Base-by-base conservation (phyloP, 2,329 filamentous ascomycete genomes). In the Diaporthe citriasiana region DNA sequence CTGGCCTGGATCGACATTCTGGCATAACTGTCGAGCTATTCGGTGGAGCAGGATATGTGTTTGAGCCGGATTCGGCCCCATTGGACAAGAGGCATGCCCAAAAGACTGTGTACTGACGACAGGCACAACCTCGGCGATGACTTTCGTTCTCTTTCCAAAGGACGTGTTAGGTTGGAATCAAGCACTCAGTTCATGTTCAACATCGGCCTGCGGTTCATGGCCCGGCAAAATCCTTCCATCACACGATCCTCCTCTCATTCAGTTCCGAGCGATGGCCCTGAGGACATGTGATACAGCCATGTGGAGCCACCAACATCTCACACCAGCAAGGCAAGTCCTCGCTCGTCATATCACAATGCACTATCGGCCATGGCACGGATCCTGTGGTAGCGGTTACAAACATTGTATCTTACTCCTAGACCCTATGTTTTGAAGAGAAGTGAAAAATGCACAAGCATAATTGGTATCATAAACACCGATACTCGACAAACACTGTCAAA, bases 401-500 rank as follows among this genome's bases (percentile, higher is more conserved):
- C 19, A 4, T 38, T 71, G 33, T 65, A 65, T 50, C 40, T 53
- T 69, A 45, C 47, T 60, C 35, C 19, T 51, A 30, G 59, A 59
- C 40, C 47, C 63, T 65, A 63, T 55, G 35, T 50, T 69, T 47
- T 68, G 45, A 55, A 74, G 50, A 71, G 57, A 72, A 74, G 66
- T 27, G 53, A 42, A 73, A 73, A 57, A 70, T 74, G 63, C 73
- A 72, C 68, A 73, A 45, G 73, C 70, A 73, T 73, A 53, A 60
- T 74, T 74, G 70, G 63, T 74, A 70, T 74, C 63, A 73, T 56
- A 70, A 70, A 74, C 47, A 60, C 63, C 56, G 70, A 74, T 74
- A 63, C 73, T 70, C 47, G 45, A n/a, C 59, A 72, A 68, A 69
- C 30, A 42, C 60, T 51, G 63, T 50, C 45, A 45, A 40, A 30